Evolutionary conservation across 2,329 filamentous ascomycete species (phyloP).

Genomic region (Pseudovirgaria hyperparasitica): DNA sequence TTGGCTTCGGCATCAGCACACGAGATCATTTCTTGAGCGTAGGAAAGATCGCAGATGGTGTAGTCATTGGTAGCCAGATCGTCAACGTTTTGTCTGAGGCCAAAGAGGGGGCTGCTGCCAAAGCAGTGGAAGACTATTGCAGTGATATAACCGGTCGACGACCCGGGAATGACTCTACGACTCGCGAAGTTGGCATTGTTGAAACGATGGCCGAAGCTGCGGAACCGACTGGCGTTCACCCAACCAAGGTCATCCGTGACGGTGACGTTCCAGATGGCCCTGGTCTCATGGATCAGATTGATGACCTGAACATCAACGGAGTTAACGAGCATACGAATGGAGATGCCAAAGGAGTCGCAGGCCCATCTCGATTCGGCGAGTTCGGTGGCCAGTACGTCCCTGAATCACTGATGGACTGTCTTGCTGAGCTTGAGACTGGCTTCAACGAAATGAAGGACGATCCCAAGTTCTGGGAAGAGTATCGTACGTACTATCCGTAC

Average conservation of each 20-base stretch:
- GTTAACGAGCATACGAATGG: slow-evolving; percentile 15
- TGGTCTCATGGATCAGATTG: slow-evolving; percentile 70
- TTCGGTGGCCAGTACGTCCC: slow-evolving; percentile 97
- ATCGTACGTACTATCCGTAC: slow-evolving; percentile 88
- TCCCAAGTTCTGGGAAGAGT: slow-evolving; percentile 93
- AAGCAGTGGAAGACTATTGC: slow-evolving; percentile 78
- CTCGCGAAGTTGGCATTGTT: slow-evolving; percentile 56
- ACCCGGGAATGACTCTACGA: slow-evolving; percentile 33
- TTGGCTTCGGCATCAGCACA: slow-evolving; percentile 94
- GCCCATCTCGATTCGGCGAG: slow-evolving; percentile 82
- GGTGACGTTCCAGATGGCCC: slow-evolving; percentile 43
- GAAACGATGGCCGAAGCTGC: slow-evolving; percentile 52
- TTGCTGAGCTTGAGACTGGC: slow-evolving; percentile 78
- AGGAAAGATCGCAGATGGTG: slow-evolving; percentile 73
- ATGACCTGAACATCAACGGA: slow-evolving; percentile 59
- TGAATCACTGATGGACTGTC: slow-evolving; percentile 93
- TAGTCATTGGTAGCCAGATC: slow-evolving; percentile 94
- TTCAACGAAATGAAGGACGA: slow-evolving; percentile 83
- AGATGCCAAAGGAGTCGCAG: slow-evolving; percentile 35
- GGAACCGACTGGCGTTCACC: slow-evolving; percentile 50
- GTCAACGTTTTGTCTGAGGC: slow-evolving; percentile 67
- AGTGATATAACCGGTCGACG: slow-evolving; percentile 53
- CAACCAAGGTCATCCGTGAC: slow-evolving; percentile 55
- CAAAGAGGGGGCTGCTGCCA: slow-evolving; percentile 49
- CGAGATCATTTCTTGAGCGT: slow-evolving; percentile 86